phyloP scores from a whole-genome alignment of 331 rosid species.

The Acacia concinna region DNA sequence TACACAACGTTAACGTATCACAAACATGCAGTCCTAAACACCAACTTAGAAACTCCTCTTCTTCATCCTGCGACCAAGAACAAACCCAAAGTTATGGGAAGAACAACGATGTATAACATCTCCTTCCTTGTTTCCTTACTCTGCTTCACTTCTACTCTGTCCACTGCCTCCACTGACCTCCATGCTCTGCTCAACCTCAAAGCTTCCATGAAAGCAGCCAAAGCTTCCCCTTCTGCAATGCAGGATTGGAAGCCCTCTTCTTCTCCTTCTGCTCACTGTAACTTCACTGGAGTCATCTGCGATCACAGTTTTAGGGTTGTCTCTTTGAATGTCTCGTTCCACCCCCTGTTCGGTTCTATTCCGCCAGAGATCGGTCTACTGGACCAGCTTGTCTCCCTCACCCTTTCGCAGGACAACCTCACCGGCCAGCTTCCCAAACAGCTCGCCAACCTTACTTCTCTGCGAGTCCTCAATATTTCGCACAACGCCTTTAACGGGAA shows the following conservation, averaged over 20 bases:
- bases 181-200: slow-evolving; percentile 66
- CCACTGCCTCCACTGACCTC: slow-evolving; percentile 46
- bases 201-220: slow-evolving; percentile 47
- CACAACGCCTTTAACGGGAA: slow-evolving; percentile 48
- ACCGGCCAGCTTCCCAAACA: slow-evolving; percentile 59
- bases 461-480: slow-evolving; percentile 60
- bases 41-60: not conserved
- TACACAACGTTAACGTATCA: not conserved
- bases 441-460: slow-evolving; percentile 55
- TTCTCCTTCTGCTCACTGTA: slow-evolving; percentile 51
- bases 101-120: not conserved
- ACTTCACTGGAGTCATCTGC: slow-evolving; percentile 66
- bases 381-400: slow-evolving; percentile 52
- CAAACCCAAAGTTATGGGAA: slow-evolving; percentile 19
- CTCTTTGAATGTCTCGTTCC: slow-evolving; percentile 45
- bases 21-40: slow-evolving; percentile 1
- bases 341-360: slow-evolving; percentile 50
- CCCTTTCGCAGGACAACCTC: slow-evolving; percentile 50
- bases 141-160: slow-evolving; percentile 17
- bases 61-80: not conserved
- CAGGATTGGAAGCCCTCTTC: slow-evolving; percentile 54
- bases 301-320: slow-evolving; percentile 42
- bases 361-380: slow-evolving; percentile 68
- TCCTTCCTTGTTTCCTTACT: slow-evolving; percentile 5
- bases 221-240: slow-evolving; percentile 38